Evolutionary conservation across 2,329 filamentous ascomycete species (phyloP).

Genomic region (Metarhizium rileyi): DNA sequence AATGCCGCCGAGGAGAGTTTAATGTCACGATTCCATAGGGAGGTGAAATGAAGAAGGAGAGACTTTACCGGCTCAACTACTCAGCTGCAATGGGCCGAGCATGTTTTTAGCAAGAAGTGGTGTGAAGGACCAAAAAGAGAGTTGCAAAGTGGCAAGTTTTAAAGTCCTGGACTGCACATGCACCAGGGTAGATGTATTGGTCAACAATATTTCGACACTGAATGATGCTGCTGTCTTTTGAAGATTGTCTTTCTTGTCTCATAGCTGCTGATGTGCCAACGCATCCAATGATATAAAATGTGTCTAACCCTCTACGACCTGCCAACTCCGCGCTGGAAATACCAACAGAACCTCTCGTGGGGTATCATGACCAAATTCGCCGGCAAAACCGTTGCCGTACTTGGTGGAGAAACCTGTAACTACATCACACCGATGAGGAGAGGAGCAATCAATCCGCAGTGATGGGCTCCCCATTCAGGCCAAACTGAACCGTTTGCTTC

Average conservation of each 20-base stretch:
- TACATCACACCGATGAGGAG: no score
- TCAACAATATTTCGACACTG: neutral
- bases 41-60: neutral
- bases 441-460: neutral
- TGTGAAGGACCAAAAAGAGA: neutral
- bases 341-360: neutral
- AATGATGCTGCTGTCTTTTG: neutral
- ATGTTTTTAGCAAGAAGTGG: neutral
- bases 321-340: neutral
- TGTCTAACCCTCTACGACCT: neutral
- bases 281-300: neutral
- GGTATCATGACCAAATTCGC: slow-evolving; percentile 1
- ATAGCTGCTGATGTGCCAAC: neutral
- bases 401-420: no score
- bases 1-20: neutral
- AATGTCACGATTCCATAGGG: neutral
- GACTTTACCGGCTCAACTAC: neutral
- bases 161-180: neutral
- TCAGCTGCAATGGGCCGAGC: neutral
- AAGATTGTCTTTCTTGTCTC: neutral
- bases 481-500: slow-evolving; percentile 24
- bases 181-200: neutral
- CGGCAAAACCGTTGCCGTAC: no score
- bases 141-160: neutral
- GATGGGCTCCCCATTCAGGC: slow-evolving; percentile 28